Percentiles rank a stretch among this genome's conserved stretches.
phyloP scores from a whole-genome alignment of 208 protist genomes.

The Acanthamoeba healyi region DNA sequence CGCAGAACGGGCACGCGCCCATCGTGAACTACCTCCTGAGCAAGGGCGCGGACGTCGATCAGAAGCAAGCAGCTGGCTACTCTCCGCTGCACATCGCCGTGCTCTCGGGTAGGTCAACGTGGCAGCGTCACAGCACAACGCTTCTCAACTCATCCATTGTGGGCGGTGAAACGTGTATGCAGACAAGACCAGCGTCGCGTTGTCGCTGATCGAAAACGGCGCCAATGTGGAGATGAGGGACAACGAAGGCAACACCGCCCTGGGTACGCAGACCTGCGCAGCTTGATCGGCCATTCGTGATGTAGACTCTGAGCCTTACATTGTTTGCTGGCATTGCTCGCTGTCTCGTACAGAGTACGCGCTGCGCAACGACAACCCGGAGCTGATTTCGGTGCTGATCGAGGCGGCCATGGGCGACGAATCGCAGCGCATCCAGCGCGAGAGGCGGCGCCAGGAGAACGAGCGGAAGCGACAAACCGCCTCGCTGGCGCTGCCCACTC shows the following conservation, averaged over 20 bases:
- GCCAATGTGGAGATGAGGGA: background rate
- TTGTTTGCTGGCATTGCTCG: background rate
- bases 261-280: too few relatives aligned
- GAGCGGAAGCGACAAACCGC: constrained; percentile 12
- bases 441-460: background rate
- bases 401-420: constrained; percentile 3
- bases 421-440: background rate
- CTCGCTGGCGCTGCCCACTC: background rate
- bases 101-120: background rate
- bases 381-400: constrained; percentile 60
- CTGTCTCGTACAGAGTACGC: background rate
- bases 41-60: background rate
- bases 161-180: background rate
- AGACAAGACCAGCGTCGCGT: constrained; percentile 23
- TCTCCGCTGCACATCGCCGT: constrained; percentile 28
- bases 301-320: background rate
- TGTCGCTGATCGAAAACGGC: constrained; percentile 17
- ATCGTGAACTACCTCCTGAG: constrained; percentile 23
- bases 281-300: too few relatives aligned
- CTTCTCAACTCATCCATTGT: too few relatives aligned
- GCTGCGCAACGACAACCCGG: constrained; percentile 18
- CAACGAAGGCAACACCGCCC: constrained; percentile 29
- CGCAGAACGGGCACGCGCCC: constrained; percentile 7
- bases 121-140: too few relatives aligned
- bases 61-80: constrained; percentile 33